Conservation (phyloP, 2,329 filamentous ascomycete genomes). For the Lomentospora prolificans region DNA sequence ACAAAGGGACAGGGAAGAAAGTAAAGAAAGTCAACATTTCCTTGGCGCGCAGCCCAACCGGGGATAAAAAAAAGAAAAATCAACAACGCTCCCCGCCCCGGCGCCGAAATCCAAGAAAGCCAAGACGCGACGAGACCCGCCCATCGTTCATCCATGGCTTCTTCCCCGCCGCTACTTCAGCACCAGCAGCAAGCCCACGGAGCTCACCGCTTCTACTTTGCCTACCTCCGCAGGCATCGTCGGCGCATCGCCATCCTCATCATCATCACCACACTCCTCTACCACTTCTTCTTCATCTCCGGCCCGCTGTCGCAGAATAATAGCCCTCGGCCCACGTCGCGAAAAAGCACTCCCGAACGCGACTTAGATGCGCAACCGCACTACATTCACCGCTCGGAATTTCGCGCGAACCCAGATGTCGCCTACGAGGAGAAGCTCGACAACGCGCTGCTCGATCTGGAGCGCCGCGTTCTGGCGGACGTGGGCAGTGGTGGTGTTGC, state of each 20-base stretch:
- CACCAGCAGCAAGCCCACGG: background rate
- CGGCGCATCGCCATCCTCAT: background rate
- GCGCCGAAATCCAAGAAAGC: no score
- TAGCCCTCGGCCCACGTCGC: background rate
- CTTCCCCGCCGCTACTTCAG: background rate
- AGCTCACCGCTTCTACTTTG: background rate
- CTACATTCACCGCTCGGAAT: background rate
- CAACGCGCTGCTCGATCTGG: background rate
- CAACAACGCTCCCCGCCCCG: background rate
- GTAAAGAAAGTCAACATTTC: no score
- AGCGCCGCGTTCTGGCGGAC: background rate
- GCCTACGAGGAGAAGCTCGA: background rate
- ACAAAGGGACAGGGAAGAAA: no score
- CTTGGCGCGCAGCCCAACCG: background rate
- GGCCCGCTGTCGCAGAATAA: background rate
- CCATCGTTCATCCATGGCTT: background rate
- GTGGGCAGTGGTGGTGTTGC: background rate
- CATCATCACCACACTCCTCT: background rate
- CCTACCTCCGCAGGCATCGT: background rate
- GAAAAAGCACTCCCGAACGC: background rate
- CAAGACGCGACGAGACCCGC: background rate
- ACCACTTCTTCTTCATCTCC: background rate
- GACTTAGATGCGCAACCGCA: background rate
- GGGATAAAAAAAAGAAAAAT: background rate
- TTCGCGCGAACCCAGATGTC: background rate